Percentiles rank a stretch among this genome's conserved stretches.
Evolutionary conservation across 2,329 filamentous ascomycete species (phyloP).

Genomic region (Rasamsonia emersonii): DNA sequence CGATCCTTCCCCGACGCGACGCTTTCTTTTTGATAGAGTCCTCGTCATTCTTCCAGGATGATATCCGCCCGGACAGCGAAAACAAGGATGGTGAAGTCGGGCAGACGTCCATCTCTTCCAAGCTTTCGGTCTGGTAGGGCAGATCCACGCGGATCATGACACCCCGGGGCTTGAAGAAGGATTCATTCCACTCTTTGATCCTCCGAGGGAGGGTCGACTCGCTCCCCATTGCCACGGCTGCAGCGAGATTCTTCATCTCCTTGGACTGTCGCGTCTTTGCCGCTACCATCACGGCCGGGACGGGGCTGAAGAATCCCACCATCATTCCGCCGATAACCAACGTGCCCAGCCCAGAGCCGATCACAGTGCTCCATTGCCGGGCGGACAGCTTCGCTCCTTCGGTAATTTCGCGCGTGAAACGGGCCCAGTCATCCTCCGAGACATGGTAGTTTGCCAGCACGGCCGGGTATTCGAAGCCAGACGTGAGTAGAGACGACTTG

Average conservation of each 20-base stretch:
- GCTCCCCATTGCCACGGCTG: conserved; percentile 11
- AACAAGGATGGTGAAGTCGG: too few species aligned
- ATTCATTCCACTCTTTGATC: conserved; percentile 21
- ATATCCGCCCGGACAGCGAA: too few species aligned
- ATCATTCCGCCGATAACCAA: conserved; percentile 23
- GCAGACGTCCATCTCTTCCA: conserved; percentile 17
- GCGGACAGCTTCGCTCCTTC: conserved; percentile 19
- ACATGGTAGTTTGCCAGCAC: conserved; percentile 15
- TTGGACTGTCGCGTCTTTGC: conserved; percentile 12
- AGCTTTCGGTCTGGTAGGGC: conserved; percentile 18
- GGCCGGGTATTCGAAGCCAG: conserved; percentile 23
- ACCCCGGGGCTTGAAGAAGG: conserved; percentile 19
- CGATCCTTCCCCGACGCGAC: conserved; percentile 14
- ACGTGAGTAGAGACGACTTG: conserved; percentile 16
- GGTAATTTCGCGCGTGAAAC: conserved; percentile 20
- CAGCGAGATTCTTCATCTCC: conserved; percentile 19
- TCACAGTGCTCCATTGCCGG: conserved; percentile 20
- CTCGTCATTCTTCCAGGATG: background rate
- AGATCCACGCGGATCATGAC: conserved; percentile 23
- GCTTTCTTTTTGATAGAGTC: conserved; percentile 10
- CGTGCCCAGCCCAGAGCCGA: conserved; percentile 21
- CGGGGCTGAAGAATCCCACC: conserved; percentile 19
- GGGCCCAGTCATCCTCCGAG: conserved; percentile 15
- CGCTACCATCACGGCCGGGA: conserved; percentile 19
- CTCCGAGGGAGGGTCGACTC: conserved; percentile 12